A percentile compares a stretch with the other conserved stretches of the same genome.
These are phyloP conservation scores for Lithospermum erythrorhizon DNA, from an alignment of 257 asterid genomes.

Conservation along the genomic window DNA sequence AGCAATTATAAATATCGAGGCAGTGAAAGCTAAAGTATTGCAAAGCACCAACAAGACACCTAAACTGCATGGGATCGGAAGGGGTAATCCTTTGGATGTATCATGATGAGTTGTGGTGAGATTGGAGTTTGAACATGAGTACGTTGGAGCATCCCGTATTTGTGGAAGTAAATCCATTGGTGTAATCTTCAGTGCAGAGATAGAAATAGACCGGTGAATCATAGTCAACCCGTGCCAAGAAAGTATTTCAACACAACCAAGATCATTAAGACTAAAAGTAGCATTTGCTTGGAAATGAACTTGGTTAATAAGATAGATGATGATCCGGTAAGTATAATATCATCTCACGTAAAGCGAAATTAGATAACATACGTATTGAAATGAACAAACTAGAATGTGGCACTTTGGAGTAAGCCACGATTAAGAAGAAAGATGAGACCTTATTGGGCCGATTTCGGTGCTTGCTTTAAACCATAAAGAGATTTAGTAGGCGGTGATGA, in stretches of 20 bases:
- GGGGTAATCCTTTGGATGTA: fast-evolving
- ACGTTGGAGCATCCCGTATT: neutral
- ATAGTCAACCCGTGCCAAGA: neutral
- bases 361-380: too few relatives aligned
- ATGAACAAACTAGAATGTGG: too few relatives aligned
- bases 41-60: neutral
- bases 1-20: neutral
- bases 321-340: too few relatives aligned
- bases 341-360: too few relatives aligned
- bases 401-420: too few relatives aligned
- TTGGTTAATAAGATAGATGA: too few relatives aligned
- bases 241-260: neutral
- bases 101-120: neutral
- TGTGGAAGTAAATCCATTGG: neutral
- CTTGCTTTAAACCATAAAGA: too few relatives aligned
- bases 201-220: neutral
- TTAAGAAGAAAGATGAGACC: too few relatives aligned
- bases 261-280: neutral
- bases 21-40: neutral
- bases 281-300: neutral
- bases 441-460: too few relatives aligned
- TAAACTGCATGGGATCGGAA: neutral
- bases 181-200: neutral
- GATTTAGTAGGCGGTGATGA: too few relatives aligned
- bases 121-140: neutral